phyloP scores from a whole-genome alignment of 441 rosid genomes.

The Euphorbia celastroides region DNA sequence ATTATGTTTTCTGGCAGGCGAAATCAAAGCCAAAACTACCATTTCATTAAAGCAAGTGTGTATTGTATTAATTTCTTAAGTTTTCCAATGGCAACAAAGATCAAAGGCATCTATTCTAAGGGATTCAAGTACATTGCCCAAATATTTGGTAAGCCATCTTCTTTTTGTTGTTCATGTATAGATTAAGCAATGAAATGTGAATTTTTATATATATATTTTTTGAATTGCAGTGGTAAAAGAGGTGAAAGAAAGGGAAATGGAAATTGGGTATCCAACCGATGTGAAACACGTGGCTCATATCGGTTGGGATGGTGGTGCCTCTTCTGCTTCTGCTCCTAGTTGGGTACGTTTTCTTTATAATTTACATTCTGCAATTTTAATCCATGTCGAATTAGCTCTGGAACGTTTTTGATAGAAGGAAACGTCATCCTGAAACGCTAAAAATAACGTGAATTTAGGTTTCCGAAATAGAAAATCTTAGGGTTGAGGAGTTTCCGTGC shows the following conservation, averaged over 20 bases:
- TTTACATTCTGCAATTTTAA: neutral
- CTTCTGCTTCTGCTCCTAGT: conserved; percentile 29
- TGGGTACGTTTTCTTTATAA: neutral
- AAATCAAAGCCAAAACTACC: neutral
- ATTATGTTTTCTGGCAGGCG: conserved; percentile 24
- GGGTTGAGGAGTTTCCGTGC: too few species aligned
- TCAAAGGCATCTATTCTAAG: conserved; percentile 70
- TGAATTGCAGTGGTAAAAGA: conserved; percentile 31
- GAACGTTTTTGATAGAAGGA: too few species aligned
- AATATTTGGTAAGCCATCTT: conserved; percentile 56
- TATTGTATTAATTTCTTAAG: conserved; percentile 3
- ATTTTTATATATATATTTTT: neutral
- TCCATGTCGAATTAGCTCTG: too few species aligned
- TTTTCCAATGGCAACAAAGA: conserved; percentile 58
- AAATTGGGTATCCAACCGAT: conserved; percentile 87
- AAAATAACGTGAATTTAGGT: too few species aligned
- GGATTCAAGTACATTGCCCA: conserved; percentile 81
- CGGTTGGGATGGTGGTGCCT: conserved; percentile 57
- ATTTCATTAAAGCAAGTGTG: conserved; percentile 4
- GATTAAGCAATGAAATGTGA: neutral
- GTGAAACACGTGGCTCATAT: conserved; percentile 94
- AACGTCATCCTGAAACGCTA: too few species aligned
- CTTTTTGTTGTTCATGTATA: neutral
- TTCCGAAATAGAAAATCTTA: too few species aligned
- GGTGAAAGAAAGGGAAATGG: conserved; percentile 49